phyloP scores from a whole-genome alignment of 2,329 filamentous ascomycete genomes.

The Aspergillus spinulosporus region DNA sequence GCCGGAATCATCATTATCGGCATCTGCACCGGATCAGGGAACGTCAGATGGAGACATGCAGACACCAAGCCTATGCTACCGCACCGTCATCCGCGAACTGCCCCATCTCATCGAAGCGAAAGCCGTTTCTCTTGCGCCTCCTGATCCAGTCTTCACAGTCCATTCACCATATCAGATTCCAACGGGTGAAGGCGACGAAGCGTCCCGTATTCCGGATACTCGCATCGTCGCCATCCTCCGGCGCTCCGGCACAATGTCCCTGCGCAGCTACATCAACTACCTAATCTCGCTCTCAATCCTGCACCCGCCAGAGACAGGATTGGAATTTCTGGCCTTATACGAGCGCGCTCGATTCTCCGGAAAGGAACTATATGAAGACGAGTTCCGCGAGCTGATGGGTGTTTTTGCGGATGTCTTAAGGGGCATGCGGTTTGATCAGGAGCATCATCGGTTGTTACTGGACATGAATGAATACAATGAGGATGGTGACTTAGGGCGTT shows the following conservation, averaged over 20 bases:
- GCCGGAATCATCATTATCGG: conserved; percentile 65
- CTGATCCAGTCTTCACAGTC: conserved; percentile 46
- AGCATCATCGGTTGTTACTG: conserved; percentile 44
- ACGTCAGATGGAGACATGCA: neutral
- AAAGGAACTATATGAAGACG: conserved; percentile 63
- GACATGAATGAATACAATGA: conserved; percentile 14
- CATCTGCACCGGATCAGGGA: neutral
- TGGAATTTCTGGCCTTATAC: conserved; percentile 71
- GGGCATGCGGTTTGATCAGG: conserved; percentile 67
- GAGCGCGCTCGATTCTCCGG: conserved; percentile 83
- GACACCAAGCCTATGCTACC: conserved; percentile 80
- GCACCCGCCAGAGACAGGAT: conserved; percentile 50
- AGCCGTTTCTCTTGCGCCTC: conserved; percentile 79
- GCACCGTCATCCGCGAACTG: conserved; percentile 76
- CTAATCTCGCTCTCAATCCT: conserved; percentile 68
- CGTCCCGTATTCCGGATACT: conserved; percentile 56
- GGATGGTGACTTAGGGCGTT: neutral
- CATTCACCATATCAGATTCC: conserved; percentile 29
- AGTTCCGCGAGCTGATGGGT: conserved; percentile 79
- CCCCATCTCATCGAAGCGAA: conserved; percentile 90
- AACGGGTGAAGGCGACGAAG: conserved; percentile 24
- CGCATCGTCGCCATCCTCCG: conserved; percentile 71
- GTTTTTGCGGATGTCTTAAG: conserved; percentile 79
- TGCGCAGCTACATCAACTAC: conserved; percentile 76
- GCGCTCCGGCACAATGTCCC: conserved; percentile 67